These are phyloP conservation scores for Wallacemonas rigidus DNA, from an alignment of 208 protist genomes.

Conservation along the genomic window DNA sequence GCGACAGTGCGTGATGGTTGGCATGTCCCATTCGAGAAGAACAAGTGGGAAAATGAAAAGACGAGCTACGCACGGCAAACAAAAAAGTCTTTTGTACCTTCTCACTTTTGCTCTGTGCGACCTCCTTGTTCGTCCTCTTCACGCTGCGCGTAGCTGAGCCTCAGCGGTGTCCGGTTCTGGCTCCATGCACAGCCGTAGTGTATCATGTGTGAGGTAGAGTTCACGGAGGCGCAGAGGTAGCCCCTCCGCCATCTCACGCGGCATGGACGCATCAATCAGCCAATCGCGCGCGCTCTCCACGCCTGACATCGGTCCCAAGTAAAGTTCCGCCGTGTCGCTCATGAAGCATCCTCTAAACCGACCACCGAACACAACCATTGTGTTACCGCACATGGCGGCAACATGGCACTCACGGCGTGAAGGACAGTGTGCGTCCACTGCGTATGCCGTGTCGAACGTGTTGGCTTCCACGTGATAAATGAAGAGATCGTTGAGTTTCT, in stretches of 20 bases:
- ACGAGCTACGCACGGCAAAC: too few species aligned
- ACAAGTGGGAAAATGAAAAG: too few species aligned
- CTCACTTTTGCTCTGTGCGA: neutral
- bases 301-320: constrained; percentile 59
- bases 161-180: neutral
- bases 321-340: constrained; percentile 79
- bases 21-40: too few species aligned
- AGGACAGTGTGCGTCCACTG: constrained; percentile 68
- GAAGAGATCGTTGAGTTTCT: constrained; percentile 89
- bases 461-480: constrained; percentile 83
- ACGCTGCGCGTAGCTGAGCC: neutral
- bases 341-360: constrained; percentile 87
- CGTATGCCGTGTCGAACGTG: constrained; percentile 58
- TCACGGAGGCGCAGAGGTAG: constrained; percentile 47
- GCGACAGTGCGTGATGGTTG: too few species aligned
- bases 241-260: constrained; percentile 19
- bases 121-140: neutral
- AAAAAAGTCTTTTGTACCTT: too few species aligned
- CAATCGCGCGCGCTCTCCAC: constrained; percentile 63
- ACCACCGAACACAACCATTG: constrained; percentile 90
- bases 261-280: constrained; percentile 44
- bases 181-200: neutral
- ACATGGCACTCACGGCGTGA: constrained; percentile 86
- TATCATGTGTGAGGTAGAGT: constrained; percentile 21
- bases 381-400: constrained; percentile 83